phyloP scores from a whole-genome alignment of 257 asterid species.

The Rehmannia glutinosa region DNA sequence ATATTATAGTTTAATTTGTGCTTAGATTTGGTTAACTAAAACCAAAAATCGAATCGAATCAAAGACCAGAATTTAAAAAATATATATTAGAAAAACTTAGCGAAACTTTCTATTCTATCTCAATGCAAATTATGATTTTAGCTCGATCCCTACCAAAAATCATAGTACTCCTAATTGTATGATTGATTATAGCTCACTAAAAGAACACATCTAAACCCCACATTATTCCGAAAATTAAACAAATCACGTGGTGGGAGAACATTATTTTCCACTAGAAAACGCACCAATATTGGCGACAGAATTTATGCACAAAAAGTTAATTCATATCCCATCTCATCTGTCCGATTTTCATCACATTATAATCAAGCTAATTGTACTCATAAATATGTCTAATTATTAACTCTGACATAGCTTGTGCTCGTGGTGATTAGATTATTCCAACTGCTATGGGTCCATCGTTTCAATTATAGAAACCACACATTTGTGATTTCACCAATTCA shows the following conservation, averaged over 20 bases:
- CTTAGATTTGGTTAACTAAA: too few relatives aligned
- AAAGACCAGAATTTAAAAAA: too few relatives aligned
- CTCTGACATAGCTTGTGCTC: neutral
- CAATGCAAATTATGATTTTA: too few relatives aligned
- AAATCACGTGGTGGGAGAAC: constrained; percentile 24
- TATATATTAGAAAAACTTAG: too few relatives aligned
- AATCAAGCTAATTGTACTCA: neutral
- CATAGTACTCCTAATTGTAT: neutral
- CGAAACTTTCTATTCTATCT: too few relatives aligned
- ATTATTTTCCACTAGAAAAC: neutral
- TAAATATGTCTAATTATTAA: neutral
- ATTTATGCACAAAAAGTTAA: neutral
- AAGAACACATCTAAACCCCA: constrained; percentile 3
- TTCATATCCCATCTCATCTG: neutral
- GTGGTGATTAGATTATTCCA: neutral
- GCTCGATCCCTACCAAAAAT: too few relatives aligned
- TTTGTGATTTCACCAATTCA: neutral
- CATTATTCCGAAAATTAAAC: constrained; percentile 15
- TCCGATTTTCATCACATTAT: too few relatives aligned
- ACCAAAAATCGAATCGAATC: too few relatives aligned
- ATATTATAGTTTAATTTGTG: too few relatives aligned
- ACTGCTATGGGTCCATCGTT: neutral
- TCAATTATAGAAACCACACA: neutral
- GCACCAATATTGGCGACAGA: neutral
- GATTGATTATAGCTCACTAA: neutral